Evolutionary conservation across 2,329 filamentous ascomycete genomes (phyloP).

Genomic region (Graphilbum ipis-grandicollis): DNA sequence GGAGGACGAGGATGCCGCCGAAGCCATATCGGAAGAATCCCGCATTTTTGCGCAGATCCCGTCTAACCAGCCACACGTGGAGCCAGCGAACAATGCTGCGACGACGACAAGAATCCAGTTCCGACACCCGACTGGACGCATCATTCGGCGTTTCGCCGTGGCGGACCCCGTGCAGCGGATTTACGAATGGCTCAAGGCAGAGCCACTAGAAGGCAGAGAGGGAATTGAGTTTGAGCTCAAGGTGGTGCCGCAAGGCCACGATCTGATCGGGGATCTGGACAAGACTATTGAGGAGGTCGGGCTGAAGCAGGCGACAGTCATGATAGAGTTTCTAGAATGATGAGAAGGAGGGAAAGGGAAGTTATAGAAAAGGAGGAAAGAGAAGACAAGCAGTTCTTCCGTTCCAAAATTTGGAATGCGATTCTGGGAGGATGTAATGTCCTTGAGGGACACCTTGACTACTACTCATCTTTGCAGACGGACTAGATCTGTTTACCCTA

Average conservation of each 20-base stretch:
- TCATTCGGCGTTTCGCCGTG: constrained; percentile 72
- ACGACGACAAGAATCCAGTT: constrained; percentile 84
- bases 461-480: no score
- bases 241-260: constrained; percentile 58
- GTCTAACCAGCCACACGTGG: constrained; percentile 52
- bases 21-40: constrained; percentile 15
- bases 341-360: neutral
- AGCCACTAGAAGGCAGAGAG: constrained; percentile 61
- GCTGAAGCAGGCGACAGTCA: constrained; percentile 82
- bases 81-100: constrained; percentile 50
- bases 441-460: no score
- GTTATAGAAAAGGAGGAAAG: no score
- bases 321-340: constrained; percentile 70
- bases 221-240: constrained; percentile 76
- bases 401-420: no score
- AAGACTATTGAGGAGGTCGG: constrained; percentile 64
- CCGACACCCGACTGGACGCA: constrained; percentile 63
- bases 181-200: constrained; percentile 94
- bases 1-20: constrained; percentile 28
- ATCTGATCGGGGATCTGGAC: constrained; percentile 62
- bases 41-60: constrained; percentile 54
- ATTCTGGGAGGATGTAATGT: no score
- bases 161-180: constrained; percentile 64
- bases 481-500: no score
- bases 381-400: no score